A percentile compares a stretch with the other conserved stretches of the same genome.
phyloP scores from a whole-genome alignment of 192 early-diverging fungal genomes.

The Umbelopsis vinacea region DNA sequence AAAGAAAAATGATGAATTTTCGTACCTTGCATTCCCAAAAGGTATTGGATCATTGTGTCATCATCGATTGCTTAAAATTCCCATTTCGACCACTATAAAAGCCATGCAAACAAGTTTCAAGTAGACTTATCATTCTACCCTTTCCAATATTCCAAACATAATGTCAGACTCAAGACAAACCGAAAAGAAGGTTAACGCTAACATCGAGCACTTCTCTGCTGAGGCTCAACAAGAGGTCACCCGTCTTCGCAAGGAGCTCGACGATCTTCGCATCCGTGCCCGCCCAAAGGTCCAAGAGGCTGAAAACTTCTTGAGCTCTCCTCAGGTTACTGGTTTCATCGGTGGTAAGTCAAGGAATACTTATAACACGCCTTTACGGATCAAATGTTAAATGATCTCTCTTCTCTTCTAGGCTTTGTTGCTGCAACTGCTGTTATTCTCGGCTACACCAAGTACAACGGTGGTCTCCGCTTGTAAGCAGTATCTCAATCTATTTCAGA shows the following conservation, averaged over 20 bases:
- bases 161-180: constrained; percentile 25
- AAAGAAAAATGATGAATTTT: background rate
- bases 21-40: background rate
- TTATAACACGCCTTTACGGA: background rate
- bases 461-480: constrained; percentile 23
- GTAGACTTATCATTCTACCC: too few relatives aligned
- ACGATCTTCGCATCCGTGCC: constrained; percentile 22
- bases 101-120: background rate
- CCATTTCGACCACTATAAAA: constrained; percentile 1
- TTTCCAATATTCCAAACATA: background rate
- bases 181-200: constrained; percentile 33
- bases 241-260: constrained; percentile 26
- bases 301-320: constrained; percentile 32
- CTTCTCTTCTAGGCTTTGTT: constrained; percentile 15
- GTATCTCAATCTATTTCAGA: background rate
- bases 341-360: constrained; percentile 22
- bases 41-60: constrained; percentile 19
- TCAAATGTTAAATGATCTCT: background rate
- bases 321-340: constrained; percentile 32
- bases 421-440: constrained; percentile 27
- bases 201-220: constrained; percentile 25
- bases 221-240: constrained; percentile 32
- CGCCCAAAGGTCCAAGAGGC: constrained; percentile 32
- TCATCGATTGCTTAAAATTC: constrained; percentile 1
- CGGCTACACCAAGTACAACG: constrained; percentile 33